These are phyloP conservation scores for Puccinia horiana DNA, from an alignment of 1,284 basidiomycete genomes.

Conservation along the genomic window DNA sequence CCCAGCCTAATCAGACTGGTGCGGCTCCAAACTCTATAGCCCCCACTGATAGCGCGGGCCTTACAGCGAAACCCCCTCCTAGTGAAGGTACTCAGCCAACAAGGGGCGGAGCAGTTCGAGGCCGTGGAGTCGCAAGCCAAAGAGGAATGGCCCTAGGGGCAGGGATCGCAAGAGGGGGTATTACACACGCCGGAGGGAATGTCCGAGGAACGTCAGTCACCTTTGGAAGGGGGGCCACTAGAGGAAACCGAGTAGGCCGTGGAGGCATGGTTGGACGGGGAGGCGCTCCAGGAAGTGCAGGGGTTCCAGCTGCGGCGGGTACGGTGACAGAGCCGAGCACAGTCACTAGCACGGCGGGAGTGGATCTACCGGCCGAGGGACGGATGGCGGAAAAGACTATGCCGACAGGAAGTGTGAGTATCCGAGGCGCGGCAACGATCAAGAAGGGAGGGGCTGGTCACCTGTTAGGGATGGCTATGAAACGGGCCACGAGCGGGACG, in stretches of 20 bases:
- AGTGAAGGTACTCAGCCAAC: neutral
- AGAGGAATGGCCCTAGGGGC: neutral
- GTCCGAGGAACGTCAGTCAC: neutral
- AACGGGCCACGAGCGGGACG: neutral
- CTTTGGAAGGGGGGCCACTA: neutral
- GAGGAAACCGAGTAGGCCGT: neutral
- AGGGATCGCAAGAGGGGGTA: neutral
- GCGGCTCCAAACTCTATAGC: neutral
- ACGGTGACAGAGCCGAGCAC: neutral
- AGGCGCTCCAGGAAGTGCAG: neutral
- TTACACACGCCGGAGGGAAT: neutral
- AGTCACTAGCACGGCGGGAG: neutral
- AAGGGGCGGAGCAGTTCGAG: neutral
- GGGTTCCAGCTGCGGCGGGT: neutral
- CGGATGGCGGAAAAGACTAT: slow-evolving; percentile 11
- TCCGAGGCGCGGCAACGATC: slow-evolving; percentile 25
- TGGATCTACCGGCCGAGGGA: slow-evolving; percentile 8
- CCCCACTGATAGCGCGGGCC: neutral
- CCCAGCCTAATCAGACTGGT: slow-evolving; percentile 7
- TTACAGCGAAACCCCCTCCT: neutral
- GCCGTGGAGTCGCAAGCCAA: neutral
- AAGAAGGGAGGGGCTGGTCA: slow-evolving; percentile 12
- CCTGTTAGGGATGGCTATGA: slow-evolving; percentile 32
- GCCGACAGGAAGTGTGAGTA: slow-evolving; percentile 6
- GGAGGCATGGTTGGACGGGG: slow-evolving; percentile 13